Percentiles rank a stretch among this genome's conserved stretches.
These are phyloP conservation scores for Spiromastix sp. DNA, from an alignment of 2,329 filamentous ascomycete species.

Conservation along the genomic window DNA sequence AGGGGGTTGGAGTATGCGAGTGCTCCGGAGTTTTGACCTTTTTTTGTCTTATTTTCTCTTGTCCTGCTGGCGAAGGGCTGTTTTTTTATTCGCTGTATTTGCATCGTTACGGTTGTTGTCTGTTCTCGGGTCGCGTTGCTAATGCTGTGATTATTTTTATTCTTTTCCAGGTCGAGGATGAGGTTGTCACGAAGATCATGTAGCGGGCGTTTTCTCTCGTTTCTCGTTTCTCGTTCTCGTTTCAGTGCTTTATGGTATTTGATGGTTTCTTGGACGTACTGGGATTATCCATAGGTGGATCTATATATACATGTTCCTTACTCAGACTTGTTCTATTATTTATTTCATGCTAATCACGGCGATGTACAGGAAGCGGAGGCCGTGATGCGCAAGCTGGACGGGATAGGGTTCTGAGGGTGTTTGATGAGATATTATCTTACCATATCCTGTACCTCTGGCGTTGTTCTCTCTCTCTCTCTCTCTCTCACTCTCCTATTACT, in stretches of 20 bases:
- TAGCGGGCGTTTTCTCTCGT: constrained; percentile 31
- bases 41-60: neutral
- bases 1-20: neutral
- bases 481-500: too few relatives aligned
- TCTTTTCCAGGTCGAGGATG: constrained; percentile 65
- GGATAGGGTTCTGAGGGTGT: constrained; percentile 1
- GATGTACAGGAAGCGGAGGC: constrained; percentile 4
- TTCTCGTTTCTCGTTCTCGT: neutral
- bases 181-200: constrained; percentile 78
- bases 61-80: neutral
- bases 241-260: neutral
- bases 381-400: constrained; percentile 2
- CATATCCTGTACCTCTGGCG: too few relatives aligned
- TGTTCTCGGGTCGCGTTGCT: constrained; percentile 4
- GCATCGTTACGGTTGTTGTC: constrained; percentile 1
- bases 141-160: constrained; percentile 4
- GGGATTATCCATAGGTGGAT: too few relatives aligned
- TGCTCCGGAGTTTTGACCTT: constrained; percentile 1
- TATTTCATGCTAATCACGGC: too few relatives aligned
- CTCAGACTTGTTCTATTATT: neutral
- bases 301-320: constrained; percentile 1
- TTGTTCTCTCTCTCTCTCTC: too few relatives aligned
- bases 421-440: too few relatives aligned
- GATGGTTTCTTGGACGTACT: too few relatives aligned
- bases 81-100: neutral